Base-by-base conservation (phyloP, 1,284 basidiomycete genomes). In the Mycena sp. region DNA sequence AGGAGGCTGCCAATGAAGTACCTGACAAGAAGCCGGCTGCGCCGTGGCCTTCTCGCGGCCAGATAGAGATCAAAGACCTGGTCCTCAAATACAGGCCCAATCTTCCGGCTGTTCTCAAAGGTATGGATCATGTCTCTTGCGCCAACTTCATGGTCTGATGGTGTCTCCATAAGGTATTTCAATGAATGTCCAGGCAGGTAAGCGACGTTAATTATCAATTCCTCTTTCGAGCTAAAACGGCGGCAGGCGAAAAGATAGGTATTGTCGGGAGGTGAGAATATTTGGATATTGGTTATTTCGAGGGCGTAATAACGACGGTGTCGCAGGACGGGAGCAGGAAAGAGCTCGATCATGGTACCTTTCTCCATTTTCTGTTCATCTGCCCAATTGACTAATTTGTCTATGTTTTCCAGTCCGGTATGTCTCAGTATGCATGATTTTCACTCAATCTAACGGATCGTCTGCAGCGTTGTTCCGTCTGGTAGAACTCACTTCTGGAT, bases 161-260 rank as follows among this genome's bases (percentile, higher is more conserved):
- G 19, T 9, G 1, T 21, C 21, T n/a, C n/a, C 11, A 19, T 11
- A 23, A 65, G 64, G 81, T n/a, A 74, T 94, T 70, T 83, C 84
- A 44, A 84, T 94, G 87, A 74, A 81, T 55, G 79, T 93, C 52
- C 67, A 81, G 58, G 51, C 32, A 7, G 32, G 32, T 35, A 35
- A 35, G 32, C 32, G 32, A 19, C 40, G n/a, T 43, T 43, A 43
- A n/a, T 43, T 43, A 11, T 10, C 14, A 43, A 10, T 21, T 10
- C 40, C 17, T 17, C 23, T 43, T 19, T 43, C 23, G 40, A 43
- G 10, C 37, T 43, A 17, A 21, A 43, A 19, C 14, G n/a, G 23
- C n/a, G n/a, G 78, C 90, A 69, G 93, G 94, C 70, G 94, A 97
- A 76, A 96, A 97, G 81, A 91, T 97, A 69, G 94, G 94, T 62